A percentile compares a stretch with the other conserved stretches of the same genome.
These are phyloP conservation scores for Aspergillus sp. DNA, from an alignment of 2,329 filamentous ascomycete species.

Conservation along the genomic window DNA sequence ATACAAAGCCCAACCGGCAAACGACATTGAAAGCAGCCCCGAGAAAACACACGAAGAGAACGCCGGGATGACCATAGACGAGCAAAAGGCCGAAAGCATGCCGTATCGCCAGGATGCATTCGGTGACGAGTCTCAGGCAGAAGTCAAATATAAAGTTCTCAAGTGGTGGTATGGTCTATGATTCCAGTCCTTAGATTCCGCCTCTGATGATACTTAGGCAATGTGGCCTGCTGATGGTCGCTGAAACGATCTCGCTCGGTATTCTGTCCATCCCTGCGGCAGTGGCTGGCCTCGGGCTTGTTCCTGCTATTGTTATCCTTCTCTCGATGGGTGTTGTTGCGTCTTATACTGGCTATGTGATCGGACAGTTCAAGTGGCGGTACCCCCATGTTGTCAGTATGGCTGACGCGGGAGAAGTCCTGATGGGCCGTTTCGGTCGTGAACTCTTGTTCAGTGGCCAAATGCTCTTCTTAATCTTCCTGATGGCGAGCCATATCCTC, in stretches of 20 bases:
- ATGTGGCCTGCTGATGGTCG: constrained; percentile 54
- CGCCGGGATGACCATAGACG: constrained; percentile 6
- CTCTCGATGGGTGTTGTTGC: constrained; percentile 54
- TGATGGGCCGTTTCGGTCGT: constrained; percentile 61
- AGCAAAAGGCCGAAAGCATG: constrained; percentile 22
- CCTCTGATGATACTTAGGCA: constrained; percentile 28
- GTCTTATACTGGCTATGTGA: constrained; percentile 60
- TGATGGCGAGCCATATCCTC: constrained; percentile 68
- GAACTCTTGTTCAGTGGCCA: constrained; percentile 64
- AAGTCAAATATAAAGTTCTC: constrained; percentile 53
- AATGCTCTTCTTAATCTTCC: constrained; percentile 64
- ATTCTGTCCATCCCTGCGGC: constrained; percentile 56
- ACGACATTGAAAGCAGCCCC: background rate
- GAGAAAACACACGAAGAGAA: background rate
- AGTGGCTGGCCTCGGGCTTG: constrained; percentile 53
- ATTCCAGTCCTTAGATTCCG: background rate
- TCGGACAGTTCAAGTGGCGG: constrained; percentile 58
- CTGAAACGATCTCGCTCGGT: constrained; percentile 61
- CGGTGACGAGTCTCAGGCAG: constrained; percentile 39
- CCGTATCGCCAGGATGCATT: constrained; percentile 36
- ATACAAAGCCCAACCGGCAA: background rate
- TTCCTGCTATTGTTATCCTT: constrained; percentile 56
- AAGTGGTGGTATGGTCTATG: constrained; percentile 41
- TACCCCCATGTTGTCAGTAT: constrained; percentile 64
- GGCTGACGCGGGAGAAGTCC: constrained; percentile 65